phyloP scores from a whole-genome alignment of 345 rosid species.

The Aethionema arabicum region DNA sequence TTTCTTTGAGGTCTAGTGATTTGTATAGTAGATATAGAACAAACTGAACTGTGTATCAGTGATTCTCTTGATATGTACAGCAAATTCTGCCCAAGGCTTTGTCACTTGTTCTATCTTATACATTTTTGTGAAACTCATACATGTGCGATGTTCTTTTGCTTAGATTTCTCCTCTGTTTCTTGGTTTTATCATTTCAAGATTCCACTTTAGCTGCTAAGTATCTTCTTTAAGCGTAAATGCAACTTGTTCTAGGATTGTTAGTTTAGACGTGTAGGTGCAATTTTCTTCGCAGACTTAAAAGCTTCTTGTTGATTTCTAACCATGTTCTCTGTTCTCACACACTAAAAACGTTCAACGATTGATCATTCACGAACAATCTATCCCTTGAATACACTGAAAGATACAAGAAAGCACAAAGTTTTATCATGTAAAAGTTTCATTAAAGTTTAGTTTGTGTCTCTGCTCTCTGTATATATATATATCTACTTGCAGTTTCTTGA shows the following conservation, averaged over 20 bases:
- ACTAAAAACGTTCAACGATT: too few relatives aligned
- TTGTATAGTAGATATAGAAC: not conserved
- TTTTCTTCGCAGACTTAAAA: slow-evolving; percentile 15
- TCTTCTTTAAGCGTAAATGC: slow-evolving; percentile 28
- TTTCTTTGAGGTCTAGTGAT: slow-evolving; percentile 3
- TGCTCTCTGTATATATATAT: not conserved
- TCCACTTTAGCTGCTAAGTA: slow-evolving; percentile 29
- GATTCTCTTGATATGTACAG: not conserved
- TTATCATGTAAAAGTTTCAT: not conserved
- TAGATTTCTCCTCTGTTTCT: slow-evolving; percentile 12
- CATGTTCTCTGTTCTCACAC: not conserved
- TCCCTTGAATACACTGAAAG: too few relatives aligned
- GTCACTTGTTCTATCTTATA: slow-evolving; percentile 6
- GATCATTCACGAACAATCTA: too few relatives aligned
- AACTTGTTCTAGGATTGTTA: slow-evolving; percentile 10
- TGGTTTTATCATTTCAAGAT: slow-evolving; percentile 12
- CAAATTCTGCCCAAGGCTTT: too few relatives aligned
- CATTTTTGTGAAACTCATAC: slow-evolving; percentile 20
- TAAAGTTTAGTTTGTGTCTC: not conserved
- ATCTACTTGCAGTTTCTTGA: slow-evolving; percentile 3
- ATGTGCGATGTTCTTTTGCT: slow-evolving; percentile 33
- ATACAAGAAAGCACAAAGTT: too few relatives aligned
- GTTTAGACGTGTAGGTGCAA: slow-evolving; percentile 26
- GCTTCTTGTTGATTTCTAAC: not conserved
- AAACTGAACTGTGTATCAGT: not conserved